Percentiles rank a stretch among this genome's conserved stretches.
Conservation (phyloP, 1,139 yeast species). For the Saccharomyces hybrid region DNA sequence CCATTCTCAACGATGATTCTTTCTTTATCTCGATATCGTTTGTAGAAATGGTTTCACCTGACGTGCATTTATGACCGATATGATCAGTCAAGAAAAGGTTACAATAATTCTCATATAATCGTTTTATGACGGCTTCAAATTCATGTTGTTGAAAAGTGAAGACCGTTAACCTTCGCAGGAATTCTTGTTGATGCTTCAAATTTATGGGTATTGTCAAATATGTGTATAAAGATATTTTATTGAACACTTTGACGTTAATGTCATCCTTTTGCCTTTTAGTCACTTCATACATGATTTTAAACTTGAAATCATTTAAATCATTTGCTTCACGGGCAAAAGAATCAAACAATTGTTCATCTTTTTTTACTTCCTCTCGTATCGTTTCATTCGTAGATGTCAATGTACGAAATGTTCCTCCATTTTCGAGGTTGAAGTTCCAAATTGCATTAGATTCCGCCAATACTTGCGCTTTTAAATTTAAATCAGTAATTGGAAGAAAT, state of each 20-base stretch:
- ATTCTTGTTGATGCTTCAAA: constrained; percentile 22
- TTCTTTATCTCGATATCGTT: background rate
- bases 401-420: constrained; percentile 14
- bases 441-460: constrained; percentile 74
- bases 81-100: background rate
- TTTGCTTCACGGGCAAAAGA: background rate
- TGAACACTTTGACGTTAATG: constrained; percentile 19
- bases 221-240: constrained; percentile 17
- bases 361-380: constrained; percentile 3
- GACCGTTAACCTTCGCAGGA: constrained; percentile 20
- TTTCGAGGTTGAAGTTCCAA: constrained; percentile 39
- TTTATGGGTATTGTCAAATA: constrained; percentile 26
- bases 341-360: constrained; percentile 3
- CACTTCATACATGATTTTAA: constrained; percentile 14
- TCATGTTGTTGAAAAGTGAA: constrained; percentile 26
- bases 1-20: background rate
- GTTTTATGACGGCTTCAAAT: constrained; percentile 12
- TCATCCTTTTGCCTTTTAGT: constrained; percentile 14
- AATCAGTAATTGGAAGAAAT: constrained; percentile 50
- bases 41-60: background rate
- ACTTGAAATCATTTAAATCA: constrained; percentile 17
- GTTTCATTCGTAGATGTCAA: constrained; percentile 5
- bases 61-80: background rate
- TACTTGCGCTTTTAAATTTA: constrained; percentile 39
- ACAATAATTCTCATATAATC: constrained; percentile 4